A percentile compares a stretch with the other conserved stretches of the same genome.
These are phyloP conservation scores for Basidiobolus meristosporus DNA, from an alignment of 371 early-diverging fungal species.

Conservation along the genomic window DNA sequence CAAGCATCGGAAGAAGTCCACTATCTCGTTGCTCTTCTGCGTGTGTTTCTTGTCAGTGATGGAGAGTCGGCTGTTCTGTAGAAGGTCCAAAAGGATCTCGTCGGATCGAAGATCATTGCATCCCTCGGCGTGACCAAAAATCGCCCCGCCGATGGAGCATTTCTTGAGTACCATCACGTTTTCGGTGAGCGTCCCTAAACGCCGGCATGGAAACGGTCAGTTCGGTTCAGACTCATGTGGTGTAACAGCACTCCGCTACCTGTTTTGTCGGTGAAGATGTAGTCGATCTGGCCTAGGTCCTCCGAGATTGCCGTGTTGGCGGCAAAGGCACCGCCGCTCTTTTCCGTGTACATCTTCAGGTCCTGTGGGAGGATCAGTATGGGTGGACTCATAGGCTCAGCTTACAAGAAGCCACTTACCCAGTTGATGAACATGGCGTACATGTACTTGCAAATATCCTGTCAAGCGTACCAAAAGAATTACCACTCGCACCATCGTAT, in stretches of 20 bases:
- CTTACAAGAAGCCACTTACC: too few species aligned
- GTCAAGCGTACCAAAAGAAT: too few species aligned
- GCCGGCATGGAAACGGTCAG: too few species aligned
- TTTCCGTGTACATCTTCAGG: slow-evolving; percentile 45
- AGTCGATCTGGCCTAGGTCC: slow-evolving; percentile 84
- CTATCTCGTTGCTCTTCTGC: slow-evolving; percentile 19
- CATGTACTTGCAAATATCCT: slow-evolving; percentile 38
- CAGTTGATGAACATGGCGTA: slow-evolving; percentile 58
- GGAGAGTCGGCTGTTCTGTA: slow-evolving; percentile 70
- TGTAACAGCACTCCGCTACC: too few species aligned
- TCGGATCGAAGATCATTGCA: too few species aligned
- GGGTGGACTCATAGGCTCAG: too few species aligned
- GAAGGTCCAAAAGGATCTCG: slow-evolving; percentile 66
- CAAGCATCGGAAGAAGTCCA: too few species aligned
- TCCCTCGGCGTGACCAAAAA: too few species aligned
- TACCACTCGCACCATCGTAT: too few species aligned
- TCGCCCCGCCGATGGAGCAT: slow-evolving; percentile 44
- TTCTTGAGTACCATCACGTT: slow-evolving; percentile 85
- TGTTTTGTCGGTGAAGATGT: slow-evolving; percentile 89
- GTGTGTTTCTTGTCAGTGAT: slow-evolving; percentile 1
- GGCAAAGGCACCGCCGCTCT: slow-evolving; percentile 52
- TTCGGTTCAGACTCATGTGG: too few species aligned
- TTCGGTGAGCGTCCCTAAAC: slow-evolving; percentile 63
- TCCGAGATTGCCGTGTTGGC: slow-evolving; percentile 72
- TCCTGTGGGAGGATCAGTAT: too few species aligned